These are phyloP conservation scores for Beauveria australis DNA, from an alignment of 2,329 filamentous ascomycete genomes.

Conservation along the genomic window DNA sequence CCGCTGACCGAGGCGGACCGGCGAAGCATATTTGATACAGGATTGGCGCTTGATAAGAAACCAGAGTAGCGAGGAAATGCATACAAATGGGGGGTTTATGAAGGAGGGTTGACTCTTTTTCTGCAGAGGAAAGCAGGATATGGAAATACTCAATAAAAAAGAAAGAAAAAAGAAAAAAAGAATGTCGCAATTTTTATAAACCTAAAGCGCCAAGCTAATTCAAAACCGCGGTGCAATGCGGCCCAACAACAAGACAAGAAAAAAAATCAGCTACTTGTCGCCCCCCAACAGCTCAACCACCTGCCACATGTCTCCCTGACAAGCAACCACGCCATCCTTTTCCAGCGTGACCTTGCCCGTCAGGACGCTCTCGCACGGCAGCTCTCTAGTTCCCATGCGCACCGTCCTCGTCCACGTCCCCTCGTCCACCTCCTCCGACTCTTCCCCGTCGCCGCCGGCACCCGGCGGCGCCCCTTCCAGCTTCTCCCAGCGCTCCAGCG, in stretches of 20 bases:
- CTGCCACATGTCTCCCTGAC: constrained; percentile 23
- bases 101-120: too few species aligned
- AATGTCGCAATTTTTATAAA: background rate
- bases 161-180: background rate
- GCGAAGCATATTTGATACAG: constrained; percentile 36
- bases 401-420: constrained; percentile 28
- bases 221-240: background rate
- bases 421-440: background rate
- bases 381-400: constrained; percentile 24
- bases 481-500: constrained; percentile 49
- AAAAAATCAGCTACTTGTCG: too few species aligned
- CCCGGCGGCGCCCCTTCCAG: background rate
- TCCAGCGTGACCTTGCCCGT: constrained; percentile 12
- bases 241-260: background rate
- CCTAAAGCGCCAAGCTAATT: background rate
- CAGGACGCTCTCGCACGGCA: constrained; percentile 27
- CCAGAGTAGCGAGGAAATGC: too few species aligned
- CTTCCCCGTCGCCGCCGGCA: background rate
- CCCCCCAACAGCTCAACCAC: constrained; percentile 22
- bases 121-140: too few species aligned
- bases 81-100: too few species aligned
- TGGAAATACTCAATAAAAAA: background rate
- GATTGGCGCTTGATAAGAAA: constrained; percentile 12
- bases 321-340: constrained; percentile 16
- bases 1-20: constrained; percentile 37